phyloP scores from a whole-genome alignment of 345 rosid genomes.

The Lagerstroemia speciosa region DNA sequence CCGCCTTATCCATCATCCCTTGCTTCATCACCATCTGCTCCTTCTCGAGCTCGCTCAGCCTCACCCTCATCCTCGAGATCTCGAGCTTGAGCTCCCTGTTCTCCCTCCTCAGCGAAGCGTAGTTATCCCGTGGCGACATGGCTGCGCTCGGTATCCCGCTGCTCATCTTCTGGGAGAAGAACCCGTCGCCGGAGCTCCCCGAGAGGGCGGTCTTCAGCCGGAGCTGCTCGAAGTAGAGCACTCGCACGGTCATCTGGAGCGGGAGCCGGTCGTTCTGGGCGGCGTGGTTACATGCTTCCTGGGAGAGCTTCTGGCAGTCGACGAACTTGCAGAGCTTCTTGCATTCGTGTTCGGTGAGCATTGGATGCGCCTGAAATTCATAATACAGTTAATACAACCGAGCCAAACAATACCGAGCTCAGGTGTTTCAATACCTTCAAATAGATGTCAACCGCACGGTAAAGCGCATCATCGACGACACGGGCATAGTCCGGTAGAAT shows the following conservation, averaged over 20 bases:
- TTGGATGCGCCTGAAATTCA: constrained; percentile 50
- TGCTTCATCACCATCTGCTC: constrained; percentile 58
- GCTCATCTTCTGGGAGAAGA: constrained; percentile 56
- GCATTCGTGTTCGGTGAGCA: constrained; percentile 50
- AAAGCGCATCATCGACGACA: constrained; percentile 69
- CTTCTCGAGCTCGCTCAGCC: constrained; percentile 61
- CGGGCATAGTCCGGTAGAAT: constrained; percentile 70
- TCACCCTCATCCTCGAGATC: constrained; percentile 67
- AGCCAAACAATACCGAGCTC: too few species aligned
- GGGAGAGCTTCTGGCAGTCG: constrained; percentile 56
- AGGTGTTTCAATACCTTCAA: constrained; percentile 42
- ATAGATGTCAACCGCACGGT: constrained; percentile 74
- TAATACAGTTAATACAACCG: background rate
- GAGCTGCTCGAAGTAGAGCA: constrained; percentile 60
- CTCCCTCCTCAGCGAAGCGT: constrained; percentile 62
- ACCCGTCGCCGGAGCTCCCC: constrained; percentile 54
- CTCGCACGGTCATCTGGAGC: constrained; percentile 45
- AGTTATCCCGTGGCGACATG: constrained; percentile 64
- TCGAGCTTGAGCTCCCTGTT: constrained; percentile 65
- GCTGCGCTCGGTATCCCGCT: constrained; percentile 67
- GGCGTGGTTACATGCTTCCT: constrained; percentile 50
- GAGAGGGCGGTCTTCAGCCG: constrained; percentile 59
- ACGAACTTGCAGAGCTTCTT: constrained; percentile 59
- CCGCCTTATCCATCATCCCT: constrained; percentile 63
- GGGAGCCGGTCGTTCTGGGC: constrained; percentile 63